Conservation (phyloP, 2,329 filamentous ascomycete genomes). For the Lasiodiplodia hormozganensis region DNA sequence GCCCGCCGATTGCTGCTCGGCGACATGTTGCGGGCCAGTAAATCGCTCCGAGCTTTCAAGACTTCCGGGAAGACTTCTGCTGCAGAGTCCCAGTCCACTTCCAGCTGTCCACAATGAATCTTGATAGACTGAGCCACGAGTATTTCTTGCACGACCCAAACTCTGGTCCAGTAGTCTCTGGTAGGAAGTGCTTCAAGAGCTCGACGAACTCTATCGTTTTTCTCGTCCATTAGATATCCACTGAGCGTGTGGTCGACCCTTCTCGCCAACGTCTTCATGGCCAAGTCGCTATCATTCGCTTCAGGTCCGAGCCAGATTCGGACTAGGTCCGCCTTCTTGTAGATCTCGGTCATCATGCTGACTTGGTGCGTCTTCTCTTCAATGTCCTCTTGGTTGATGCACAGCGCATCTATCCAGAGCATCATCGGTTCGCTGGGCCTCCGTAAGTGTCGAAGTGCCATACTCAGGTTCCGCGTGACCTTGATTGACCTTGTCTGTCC, state of each 20-base stretch:
- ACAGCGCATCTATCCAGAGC: conserved; percentile 40
- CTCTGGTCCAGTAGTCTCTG: background rate
- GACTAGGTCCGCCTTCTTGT: conserved; percentile 34
- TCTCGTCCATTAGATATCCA: background rate
- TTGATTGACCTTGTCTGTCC: background rate
- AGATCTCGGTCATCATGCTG: conserved; percentile 45
- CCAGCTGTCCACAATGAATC: background rate
- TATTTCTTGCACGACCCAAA: conserved; percentile 7
- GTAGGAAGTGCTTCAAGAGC: background rate
- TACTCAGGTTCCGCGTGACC: background rate
- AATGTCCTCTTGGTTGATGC: conserved; percentile 44
- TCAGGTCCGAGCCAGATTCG: conserved; percentile 34
- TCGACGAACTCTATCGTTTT: background rate
- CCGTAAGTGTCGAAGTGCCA: background rate
- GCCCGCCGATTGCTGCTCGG: no score
- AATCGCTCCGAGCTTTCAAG: background rate
- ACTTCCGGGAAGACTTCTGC: background rate
- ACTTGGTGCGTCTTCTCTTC: conserved; percentile 43
- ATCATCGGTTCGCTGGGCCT: rapidly evolving
- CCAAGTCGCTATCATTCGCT: background rate
- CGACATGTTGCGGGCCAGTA: no score
- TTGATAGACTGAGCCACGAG: background rate
- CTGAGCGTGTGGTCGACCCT: no score
- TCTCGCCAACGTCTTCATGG: background rate
- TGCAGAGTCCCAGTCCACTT: background rate